phyloP scores from a whole-genome alignment of 2,329 filamentous ascomycete species.

The Endocalyx cinctus region DNA sequence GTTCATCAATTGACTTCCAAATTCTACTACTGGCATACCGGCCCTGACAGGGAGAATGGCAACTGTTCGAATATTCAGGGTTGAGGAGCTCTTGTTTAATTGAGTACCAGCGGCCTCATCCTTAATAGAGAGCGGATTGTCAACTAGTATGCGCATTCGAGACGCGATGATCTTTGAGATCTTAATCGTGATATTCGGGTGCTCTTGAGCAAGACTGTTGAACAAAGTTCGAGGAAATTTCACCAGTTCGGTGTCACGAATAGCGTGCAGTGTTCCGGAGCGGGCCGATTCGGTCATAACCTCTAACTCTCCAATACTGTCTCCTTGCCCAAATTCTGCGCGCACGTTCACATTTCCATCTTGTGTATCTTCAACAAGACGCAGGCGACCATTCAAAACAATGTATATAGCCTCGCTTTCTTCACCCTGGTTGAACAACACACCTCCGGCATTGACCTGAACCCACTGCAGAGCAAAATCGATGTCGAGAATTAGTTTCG shows the following conservation, averaged over 20 bases:
- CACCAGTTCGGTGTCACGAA: constrained; percentile 91
- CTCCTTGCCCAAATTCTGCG: constrained; percentile 92
- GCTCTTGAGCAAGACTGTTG: constrained; percentile 95
- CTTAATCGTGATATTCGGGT: constrained; percentile 97
- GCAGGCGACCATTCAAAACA: constrained; percentile 86
- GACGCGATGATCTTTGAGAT: constrained; percentile 98
- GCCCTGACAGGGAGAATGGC: constrained; percentile 86
- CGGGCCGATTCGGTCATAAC: constrained; percentile 91
- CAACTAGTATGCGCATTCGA: constrained; percentile 83
- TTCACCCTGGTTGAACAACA: constrained; percentile 88
- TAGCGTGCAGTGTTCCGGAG: constrained; percentile 90
- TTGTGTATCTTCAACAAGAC: constrained; percentile 76
- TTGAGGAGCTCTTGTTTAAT: constrained; percentile 71
- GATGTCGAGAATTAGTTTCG: constrained; percentile 87
- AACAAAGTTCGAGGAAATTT: constrained; percentile 95
- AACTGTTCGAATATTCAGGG: constrained; percentile 86
- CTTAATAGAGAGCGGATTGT: constrained; percentile 68
- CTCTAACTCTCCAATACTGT: constrained; percentile 95
- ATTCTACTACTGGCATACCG: constrained; percentile 91
- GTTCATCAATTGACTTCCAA: constrained; percentile 81
- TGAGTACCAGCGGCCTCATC: constrained; percentile 56
- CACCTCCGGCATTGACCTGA: constrained; percentile 90
- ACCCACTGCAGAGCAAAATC: constrained; percentile 99
- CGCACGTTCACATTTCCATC: constrained; percentile 80
- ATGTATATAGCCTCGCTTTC: constrained; percentile 99